These are phyloP conservation scores for Tripterygium wilfordii DNA, from an alignment of 177 flowering plant species.

Conservation along the genomic window DNA sequence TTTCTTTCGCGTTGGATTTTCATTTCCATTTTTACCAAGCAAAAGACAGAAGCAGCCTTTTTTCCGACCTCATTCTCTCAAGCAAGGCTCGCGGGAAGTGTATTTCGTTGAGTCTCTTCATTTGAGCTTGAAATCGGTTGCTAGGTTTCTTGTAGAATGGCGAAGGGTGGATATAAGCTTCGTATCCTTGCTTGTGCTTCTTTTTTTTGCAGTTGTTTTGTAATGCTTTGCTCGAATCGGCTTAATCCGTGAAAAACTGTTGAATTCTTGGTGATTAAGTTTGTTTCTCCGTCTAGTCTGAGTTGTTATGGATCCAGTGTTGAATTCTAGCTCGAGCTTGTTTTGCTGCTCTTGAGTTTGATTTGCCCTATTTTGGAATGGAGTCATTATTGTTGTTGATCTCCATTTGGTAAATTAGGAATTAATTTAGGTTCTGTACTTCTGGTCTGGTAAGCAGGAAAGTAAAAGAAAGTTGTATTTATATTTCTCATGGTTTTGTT, in stretches of 20 bases:
- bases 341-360: too few relatives aligned
- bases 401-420: too few relatives aligned
- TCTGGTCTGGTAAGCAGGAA: too few relatives aligned
- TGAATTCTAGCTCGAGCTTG: too few relatives aligned
- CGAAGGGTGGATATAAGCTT: constrained; percentile 73
- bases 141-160: constrained; percentile 31
- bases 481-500: too few relatives aligned
- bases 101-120: not conserved
- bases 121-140: not conserved
- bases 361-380: too few relatives aligned
- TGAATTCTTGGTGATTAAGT: not conserved
- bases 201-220: constrained; percentile 1
- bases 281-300: not conserved
- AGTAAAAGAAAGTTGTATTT: too few relatives aligned
- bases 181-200: constrained; percentile 53
- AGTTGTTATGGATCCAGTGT: not conserved
- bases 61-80: not conserved
- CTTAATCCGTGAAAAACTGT: not conserved
- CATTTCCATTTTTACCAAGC: not conserved
- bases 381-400: too few relatives aligned
- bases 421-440: too few relatives aligned
- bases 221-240: constrained; percentile 5
- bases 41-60: not conserved
- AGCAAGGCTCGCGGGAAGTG: not conserved
- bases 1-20: constrained; percentile 8